Percentiles rank a stretch among this genome's conserved stretches.
Conservation (phyloP, 345 rosid genomes). For the Streptanthus diversifolius region DNA sequence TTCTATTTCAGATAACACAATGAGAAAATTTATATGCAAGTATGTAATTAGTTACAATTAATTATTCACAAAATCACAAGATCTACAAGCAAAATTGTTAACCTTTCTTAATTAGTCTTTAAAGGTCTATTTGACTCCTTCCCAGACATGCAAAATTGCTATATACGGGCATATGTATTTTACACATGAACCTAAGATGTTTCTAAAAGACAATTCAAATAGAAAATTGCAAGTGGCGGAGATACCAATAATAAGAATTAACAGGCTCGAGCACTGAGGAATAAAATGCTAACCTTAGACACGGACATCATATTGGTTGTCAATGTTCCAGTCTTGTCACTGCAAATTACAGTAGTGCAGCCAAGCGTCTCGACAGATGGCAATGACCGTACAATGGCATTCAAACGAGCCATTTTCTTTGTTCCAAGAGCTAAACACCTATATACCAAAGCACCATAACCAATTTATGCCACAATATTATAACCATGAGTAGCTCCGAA, state of each 20-base stretch:
- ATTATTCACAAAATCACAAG: slow-evolving; percentile 1
- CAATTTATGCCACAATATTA: slow-evolving; percentile 12
- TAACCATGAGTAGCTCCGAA: slow-evolving; percentile 3
- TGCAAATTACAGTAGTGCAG: slow-evolving; percentile 98
- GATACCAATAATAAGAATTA: slow-evolving; percentile 12
- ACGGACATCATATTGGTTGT: slow-evolving; percentile 99
- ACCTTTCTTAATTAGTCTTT: neutral
- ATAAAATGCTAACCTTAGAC: slow-evolving; percentile 63
- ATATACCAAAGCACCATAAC: slow-evolving; percentile 22
- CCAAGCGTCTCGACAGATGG: slow-evolving; percentile 98
- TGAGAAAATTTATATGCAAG: neutral
- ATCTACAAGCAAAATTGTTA: slow-evolving; percentile 2
- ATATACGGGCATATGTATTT: neutral
- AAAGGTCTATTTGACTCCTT: slow-evolving; percentile 7
- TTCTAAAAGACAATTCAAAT: neutral
- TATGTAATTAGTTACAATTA: neutral
- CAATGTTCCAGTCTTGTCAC: slow-evolving; percentile 97
- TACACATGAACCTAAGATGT: slow-evolving; percentile 8
- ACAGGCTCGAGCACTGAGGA: neutral
- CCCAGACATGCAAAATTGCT: neutral
- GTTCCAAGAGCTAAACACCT: slow-evolving; percentile 99
- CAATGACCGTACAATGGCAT: slow-evolving; percentile 96
- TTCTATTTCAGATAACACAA: neutral
- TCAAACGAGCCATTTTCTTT: slow-evolving; percentile 97
- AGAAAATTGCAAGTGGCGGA: neutral